Evolutionary conservation across 805 yeast genomes (phyloP).

Genomic region (Scheffersomyces amazonensis): DNA sequence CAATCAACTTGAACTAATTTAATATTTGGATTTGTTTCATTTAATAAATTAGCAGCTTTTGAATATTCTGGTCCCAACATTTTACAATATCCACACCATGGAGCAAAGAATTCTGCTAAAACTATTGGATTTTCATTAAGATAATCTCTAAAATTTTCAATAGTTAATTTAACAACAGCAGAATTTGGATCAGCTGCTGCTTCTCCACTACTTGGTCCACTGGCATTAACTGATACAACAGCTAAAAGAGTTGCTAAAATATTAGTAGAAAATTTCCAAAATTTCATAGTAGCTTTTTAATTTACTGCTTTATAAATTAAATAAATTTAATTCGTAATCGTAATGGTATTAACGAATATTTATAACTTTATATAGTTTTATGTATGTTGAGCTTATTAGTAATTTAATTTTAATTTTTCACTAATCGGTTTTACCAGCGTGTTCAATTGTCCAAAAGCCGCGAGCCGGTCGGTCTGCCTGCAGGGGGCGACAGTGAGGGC

Average conservation of each 20-base stretch:
- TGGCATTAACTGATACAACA: conserved; percentile 30
- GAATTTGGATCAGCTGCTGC: conserved; percentile 81
- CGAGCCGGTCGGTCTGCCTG: too few species aligned
- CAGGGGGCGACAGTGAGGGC: too few species aligned
- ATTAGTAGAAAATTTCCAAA: conserved; percentile 38
- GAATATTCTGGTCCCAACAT: conserved; percentile 77
- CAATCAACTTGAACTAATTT: conserved; percentile 84
- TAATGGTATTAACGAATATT: too few species aligned
- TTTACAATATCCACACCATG: conserved; percentile 99
- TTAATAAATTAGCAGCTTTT: conserved; percentile 65
- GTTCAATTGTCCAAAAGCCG: too few species aligned
- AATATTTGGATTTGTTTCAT: conserved; percentile 51
- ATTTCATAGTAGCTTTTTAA: conserved; percentile 35
- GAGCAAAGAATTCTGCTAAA: conserved; percentile 85
- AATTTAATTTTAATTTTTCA: too few species aligned
- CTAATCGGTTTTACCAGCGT: too few species aligned
- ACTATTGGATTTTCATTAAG: conserved; percentile 73
- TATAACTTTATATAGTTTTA: too few species aligned
- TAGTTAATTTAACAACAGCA: conserved; percentile 78
- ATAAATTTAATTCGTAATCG: too few species aligned
- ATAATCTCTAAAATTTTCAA: conserved; percentile 63
- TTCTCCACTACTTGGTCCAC: conserved; percentile 46
- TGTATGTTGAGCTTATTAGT: too few species aligned
- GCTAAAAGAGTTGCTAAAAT: conserved; percentile 36
- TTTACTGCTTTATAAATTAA: too few species aligned